Percentiles rank a stretch among this genome's conserved stretches.
Conservation (phyloP, 169 alveolate species). For the Plasmodium sp. region DNA sequence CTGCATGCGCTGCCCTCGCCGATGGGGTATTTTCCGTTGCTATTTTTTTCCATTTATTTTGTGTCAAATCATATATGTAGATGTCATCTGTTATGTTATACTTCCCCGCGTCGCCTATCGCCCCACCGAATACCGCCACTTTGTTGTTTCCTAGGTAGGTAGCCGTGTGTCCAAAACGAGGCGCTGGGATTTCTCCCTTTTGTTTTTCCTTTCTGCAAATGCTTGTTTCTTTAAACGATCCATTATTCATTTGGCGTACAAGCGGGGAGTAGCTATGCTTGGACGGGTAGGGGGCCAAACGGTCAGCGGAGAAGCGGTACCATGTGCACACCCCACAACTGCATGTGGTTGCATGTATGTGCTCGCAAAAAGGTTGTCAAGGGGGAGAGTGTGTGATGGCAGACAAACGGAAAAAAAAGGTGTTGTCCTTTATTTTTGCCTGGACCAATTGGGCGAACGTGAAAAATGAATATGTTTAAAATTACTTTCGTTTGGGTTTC, state of each 20-base stretch:
- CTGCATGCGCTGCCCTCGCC: constrained; percentile 99
- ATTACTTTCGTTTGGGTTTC: neutral
- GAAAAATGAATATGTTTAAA: neutral
- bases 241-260: constrained; percentile 75
- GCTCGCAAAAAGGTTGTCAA: neutral
- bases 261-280: neutral
- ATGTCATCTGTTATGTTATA: constrained; percentile 98
- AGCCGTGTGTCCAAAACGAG: constrained; percentile 98
- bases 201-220: constrained; percentile 81
- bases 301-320: neutral
- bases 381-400: neutral
- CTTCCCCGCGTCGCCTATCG: constrained; percentile 97
- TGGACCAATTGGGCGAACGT: neutral
- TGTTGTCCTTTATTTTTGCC: neutral
- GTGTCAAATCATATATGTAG: constrained; percentile 90
- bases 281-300: neutral
- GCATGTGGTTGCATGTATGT: neutral
- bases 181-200: constrained; percentile 95
- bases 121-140: constrained; percentile 95
- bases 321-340: neutral
- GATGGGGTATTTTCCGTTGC: constrained; percentile 93
- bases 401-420: neutral
- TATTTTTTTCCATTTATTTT: constrained; percentile 91
- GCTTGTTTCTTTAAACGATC: constrained; percentile 57
- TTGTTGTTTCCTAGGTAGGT: constrained; percentile 93